phyloP scores from a whole-genome alignment of 176 grass and related monocot species.

The Guadua angustifolia region DNA sequence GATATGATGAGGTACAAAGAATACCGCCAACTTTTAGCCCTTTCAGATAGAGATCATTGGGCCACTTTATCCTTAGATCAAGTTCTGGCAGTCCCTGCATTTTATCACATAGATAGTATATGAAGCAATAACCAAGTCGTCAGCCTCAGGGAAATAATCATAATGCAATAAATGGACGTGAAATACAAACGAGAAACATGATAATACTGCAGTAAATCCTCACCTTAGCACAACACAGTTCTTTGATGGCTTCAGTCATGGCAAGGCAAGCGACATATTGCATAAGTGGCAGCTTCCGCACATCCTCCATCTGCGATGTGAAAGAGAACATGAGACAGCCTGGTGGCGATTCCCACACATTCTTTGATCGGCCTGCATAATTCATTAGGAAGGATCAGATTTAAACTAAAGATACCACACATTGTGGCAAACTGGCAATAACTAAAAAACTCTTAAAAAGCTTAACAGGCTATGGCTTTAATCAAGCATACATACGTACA shows the following conservation, averaged over 20 bases:
- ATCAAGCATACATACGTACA: neutral
- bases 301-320: conserved; percentile 81
- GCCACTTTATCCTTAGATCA: conserved; percentile 95
- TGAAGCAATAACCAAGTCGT: neutral
- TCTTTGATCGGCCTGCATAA: conserved; percentile 67
- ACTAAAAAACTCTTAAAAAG: neutral
- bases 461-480: neutral
- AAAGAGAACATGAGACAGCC: conserved; percentile 97
- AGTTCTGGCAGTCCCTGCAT: conserved; percentile 72
- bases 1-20: conserved; percentile 84
- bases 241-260: conserved; percentile 75
- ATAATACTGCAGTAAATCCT: neutral
- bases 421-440: neutral
- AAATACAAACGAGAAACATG: neutral
- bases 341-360: conserved; percentile 88
- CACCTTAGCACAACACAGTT: conserved; percentile 72
- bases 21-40: conserved; percentile 95
- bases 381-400: neutral
- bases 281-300: conserved; percentile 74
- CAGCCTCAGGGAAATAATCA: neutral
- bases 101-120: conserved; percentile 28
- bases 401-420: neutral
- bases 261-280: conserved; percentile 94
- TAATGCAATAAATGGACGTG: neutral
- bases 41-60: conserved; percentile 93